Evolutionary conservation across 2,329 filamentous ascomycete genomes (phyloP).

Genomic region (Neoarthrinium moseri): DNA sequence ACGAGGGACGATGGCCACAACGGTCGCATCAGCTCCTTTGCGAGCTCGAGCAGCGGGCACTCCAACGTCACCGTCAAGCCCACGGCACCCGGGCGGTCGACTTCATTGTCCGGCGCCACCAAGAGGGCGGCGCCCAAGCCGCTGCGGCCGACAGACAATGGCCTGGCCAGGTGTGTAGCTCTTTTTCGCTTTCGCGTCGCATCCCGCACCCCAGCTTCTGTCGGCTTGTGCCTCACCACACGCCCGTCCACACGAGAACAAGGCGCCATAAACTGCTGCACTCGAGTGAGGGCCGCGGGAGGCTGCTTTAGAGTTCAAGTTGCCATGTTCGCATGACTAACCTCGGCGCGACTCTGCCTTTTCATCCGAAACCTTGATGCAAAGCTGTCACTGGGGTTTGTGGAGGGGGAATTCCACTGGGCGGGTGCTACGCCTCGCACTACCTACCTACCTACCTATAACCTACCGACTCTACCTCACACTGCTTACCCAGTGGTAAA

Average conservation of each 20-base stretch:
- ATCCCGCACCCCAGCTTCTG: not conserved
- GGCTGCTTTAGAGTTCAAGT: not conserved
- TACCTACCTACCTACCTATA: not conserved
- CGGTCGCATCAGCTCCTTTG: constrained; percentile 64
- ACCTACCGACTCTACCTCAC: too few relatives aligned
- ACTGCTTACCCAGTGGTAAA: too few relatives aligned
- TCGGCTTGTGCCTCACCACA: not conserved
- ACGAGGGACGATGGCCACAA: constrained; percentile 61
- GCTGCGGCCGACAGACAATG: constrained; percentile 56
- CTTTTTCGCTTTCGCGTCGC: not conserved
- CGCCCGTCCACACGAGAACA: not conserved
- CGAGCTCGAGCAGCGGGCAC: constrained; percentile 66
- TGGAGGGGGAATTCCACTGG: not conserved
- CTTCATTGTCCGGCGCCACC: constrained; percentile 28
- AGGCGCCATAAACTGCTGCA: not conserved
- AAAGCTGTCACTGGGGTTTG: not conserved
- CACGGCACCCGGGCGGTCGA: constrained; percentile 30
- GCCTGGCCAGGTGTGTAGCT: constrained; percentile 42
- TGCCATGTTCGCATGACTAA: not conserved
- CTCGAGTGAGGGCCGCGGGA: not conserved
- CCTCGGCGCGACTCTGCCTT: not conserved
- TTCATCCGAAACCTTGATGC: constrained; percentile 6
- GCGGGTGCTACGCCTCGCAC: not conserved
- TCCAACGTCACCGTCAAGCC: constrained; percentile 65
- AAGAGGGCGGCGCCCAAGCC: constrained; percentile 41